Percentiles rank a stretch among this genome's conserved stretches.
Evolutionary conservation across 352 stramenopile genomes (phyloP).

Genomic region (Globisporangium emineosum): DNA sequence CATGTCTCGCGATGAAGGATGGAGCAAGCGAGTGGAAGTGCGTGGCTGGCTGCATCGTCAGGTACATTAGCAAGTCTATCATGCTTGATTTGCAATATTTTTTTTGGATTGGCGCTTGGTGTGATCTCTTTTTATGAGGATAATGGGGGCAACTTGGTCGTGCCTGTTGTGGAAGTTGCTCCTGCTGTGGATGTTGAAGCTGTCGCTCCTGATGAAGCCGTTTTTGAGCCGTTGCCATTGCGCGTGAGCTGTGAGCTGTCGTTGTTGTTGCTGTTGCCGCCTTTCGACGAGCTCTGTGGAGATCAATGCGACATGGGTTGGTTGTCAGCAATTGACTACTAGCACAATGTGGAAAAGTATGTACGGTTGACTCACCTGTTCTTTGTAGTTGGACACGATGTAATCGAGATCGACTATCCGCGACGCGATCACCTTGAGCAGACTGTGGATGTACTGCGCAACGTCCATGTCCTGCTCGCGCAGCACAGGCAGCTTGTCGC

Average conservation of each 20-base stretch:
- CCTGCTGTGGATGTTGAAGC: neutral
- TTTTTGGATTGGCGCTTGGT: no score
- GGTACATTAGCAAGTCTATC: neutral
- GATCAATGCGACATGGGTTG: neutral
- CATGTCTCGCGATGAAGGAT: neutral
- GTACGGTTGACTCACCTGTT: conserved; percentile 32
- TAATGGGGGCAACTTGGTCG: conserved; percentile 12
- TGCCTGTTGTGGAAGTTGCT: neutral
- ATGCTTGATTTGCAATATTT: conserved; percentile 1
- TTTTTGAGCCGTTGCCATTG: neutral
- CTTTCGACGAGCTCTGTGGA: conserved; percentile 10
- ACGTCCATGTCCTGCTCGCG: conserved; percentile 76
- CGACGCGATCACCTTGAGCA: conserved; percentile 75
- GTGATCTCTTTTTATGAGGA: no score
- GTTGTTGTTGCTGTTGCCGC: conserved; percentile 3
- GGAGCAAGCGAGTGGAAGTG: neutral
- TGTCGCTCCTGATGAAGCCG: neutral
- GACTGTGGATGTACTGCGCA: conserved; percentile 66
- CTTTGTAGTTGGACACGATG: conserved; percentile 69
- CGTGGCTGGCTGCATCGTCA: neutral
- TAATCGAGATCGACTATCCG: conserved; percentile 87
- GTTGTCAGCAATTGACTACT: neutral
- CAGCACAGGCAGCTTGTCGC: conserved; percentile 67
- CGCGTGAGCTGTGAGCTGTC: neutral
- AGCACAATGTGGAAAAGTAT: neutral